A percentile compares a stretch with the other conserved stretches of the same genome.
phyloP scores from a whole-genome alignment of 78 protist species.

The Carpediemonas membranifera region DNA sequence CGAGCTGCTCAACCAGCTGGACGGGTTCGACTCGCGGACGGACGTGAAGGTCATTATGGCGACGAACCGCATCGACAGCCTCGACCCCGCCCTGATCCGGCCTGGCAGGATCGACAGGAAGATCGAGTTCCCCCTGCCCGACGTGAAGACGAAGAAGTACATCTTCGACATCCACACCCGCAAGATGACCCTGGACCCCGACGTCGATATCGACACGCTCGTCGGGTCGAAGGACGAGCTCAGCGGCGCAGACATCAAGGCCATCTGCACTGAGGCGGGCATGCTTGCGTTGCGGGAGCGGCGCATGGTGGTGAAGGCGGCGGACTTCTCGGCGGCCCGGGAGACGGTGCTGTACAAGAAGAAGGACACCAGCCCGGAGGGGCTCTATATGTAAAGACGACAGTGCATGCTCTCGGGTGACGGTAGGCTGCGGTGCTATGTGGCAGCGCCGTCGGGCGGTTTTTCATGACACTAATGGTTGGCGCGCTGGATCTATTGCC shows the following conservation, averaged over 20 bases:
- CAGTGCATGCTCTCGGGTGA: no score
- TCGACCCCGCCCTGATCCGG: constrained; percentile 95
- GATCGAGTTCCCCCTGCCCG: constrained; percentile 98
- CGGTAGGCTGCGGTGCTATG: no score
- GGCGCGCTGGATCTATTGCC: no score
- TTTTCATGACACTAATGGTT: no score
- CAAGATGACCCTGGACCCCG: constrained; percentile 80
- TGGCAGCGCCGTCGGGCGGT: no score
- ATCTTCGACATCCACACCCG: constrained; percentile 35
- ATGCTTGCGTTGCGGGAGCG: constrained; percentile 94
- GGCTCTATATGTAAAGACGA: constrained; percentile 79
- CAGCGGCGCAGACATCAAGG: constrained; percentile 96
- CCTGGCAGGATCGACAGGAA: constrained; percentile 99
- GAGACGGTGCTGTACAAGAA: constrained; percentile 67
- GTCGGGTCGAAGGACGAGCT: constrained; percentile 90
- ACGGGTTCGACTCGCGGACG: constrained; percentile 94
- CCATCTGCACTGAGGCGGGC: constrained; percentile 99
- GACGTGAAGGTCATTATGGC: constrained; percentile 98
- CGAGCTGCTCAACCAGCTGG: constrained; percentile 96
- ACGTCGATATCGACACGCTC: constrained; percentile 90
- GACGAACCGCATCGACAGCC: constrained; percentile 90
- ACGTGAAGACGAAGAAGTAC: constrained; percentile 57
- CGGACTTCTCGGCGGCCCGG: constrained; percentile 59
- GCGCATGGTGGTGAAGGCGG: constrained; percentile 83
- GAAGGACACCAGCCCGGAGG: constrained; percentile 69